Conservation (phyloP, 257 asterid species). For the Primulina eburnea region DNA sequence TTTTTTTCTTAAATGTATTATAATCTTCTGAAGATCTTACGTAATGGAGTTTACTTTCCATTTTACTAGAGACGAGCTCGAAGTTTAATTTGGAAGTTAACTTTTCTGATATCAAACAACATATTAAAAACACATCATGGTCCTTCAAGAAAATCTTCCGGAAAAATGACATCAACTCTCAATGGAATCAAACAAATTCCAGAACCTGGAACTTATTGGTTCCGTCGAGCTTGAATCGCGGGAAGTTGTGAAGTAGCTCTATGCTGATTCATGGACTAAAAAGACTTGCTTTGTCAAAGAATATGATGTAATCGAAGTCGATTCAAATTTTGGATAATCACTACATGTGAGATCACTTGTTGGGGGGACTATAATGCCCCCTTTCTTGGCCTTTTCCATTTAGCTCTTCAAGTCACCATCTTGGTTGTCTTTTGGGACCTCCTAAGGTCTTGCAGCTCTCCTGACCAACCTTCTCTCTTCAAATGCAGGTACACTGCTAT, state of each 20-base stretch:
- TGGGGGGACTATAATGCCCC: not conserved
- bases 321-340: slow-evolving; percentile 6
- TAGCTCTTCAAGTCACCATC: not conserved
- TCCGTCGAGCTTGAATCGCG: not conserved
- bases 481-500: slow-evolving; percentile 61
- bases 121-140: not conserved
- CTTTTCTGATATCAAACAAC: not conserved
- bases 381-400: slow-evolving; percentile 17
- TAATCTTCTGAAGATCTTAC: slow-evolving; percentile 5
- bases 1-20: not conserved
- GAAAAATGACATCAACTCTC: not conserved
- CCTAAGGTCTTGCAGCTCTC: not conserved
- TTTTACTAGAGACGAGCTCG: not conserved
- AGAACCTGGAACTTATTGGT: slow-evolving; percentile 1
- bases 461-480: slow-evolving; percentile 10
- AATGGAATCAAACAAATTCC: slow-evolving; percentile 17
- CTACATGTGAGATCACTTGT: slow-evolving; percentile 9
- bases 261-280: slow-evolving; percentile 14
- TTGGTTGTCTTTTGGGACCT: not conserved
- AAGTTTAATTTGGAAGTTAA: not conserved
- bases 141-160: not conserved
- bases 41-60: not conserved
- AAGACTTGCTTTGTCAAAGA: slow-evolving; percentile 1
- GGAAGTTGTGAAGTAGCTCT: not conserved
- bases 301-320: not conserved